Conservation (phyloP, 2,329 filamentous ascomycete genomes). For the Trichoderma sp. region DNA sequence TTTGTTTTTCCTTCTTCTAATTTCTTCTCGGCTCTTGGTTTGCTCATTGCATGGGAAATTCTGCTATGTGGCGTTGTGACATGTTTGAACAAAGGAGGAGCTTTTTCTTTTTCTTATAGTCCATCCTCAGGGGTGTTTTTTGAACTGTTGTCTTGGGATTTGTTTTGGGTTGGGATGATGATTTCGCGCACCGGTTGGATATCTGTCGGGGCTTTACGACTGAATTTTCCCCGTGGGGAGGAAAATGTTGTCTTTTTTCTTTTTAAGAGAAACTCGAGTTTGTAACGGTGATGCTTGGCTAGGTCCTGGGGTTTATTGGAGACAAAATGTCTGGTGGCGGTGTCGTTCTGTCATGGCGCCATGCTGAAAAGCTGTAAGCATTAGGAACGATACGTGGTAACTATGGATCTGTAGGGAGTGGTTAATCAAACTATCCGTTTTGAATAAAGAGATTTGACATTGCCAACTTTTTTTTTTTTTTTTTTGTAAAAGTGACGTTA, state of each 20-base stretch:
- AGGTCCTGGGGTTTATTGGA: background rate
- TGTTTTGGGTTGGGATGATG: conserved; percentile 9
- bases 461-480: background rate
- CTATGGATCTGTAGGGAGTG: background rate
- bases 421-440: conserved; percentile 5
- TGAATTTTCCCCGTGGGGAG: background rate
- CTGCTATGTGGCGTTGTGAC: conserved; percentile 22
- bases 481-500: background rate
- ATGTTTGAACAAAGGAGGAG: conserved; percentile 17
- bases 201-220: background rate
- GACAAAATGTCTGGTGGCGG: background rate
- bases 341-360: background rate
- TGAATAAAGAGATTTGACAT: background rate
- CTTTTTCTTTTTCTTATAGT: background rate
- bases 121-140: background rate
- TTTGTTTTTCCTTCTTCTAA: background rate
- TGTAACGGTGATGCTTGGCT: conserved; percentile 23
- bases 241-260: background rate
- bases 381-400: background rate
- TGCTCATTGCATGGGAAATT: conserved; percentile 20
- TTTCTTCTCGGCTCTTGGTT: background rate
- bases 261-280: conserved; percentile 11
- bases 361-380: background rate
- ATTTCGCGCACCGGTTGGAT: conserved; percentile 27
- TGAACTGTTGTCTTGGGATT: background rate